These are phyloP conservation scores for Calonectria pseudoturangicola DNA, from an alignment of 2,329 filamentous ascomycete species.

Conservation along the genomic window DNA sequence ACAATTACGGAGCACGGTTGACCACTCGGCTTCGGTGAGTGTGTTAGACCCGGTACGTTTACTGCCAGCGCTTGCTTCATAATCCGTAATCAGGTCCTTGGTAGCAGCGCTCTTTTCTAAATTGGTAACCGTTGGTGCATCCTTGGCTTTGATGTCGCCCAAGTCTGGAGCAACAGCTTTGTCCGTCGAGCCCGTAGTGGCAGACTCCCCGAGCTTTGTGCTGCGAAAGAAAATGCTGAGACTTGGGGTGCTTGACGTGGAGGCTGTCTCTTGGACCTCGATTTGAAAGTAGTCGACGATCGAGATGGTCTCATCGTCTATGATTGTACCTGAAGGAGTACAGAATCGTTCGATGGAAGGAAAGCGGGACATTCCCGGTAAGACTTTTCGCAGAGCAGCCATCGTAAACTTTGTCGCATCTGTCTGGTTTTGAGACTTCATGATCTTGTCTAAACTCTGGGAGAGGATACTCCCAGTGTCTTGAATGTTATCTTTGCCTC, in stretches of 20 bases:
- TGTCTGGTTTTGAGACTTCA: background rate
- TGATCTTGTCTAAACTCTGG: background rate
- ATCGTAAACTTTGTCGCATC: background rate
- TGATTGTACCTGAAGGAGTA: background rate
- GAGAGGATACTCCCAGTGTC: background rate
- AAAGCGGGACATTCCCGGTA: background rate
- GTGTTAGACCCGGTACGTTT: background rate
- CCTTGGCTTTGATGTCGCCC: too few relatives aligned
- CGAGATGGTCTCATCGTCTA: background rate
- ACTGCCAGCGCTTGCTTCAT: background rate
- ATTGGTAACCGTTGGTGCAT: too few relatives aligned
- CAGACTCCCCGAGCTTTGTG: too few relatives aligned
- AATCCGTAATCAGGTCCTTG: background rate
- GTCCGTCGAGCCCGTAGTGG: too few relatives aligned
- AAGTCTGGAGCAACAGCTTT: too few relatives aligned
- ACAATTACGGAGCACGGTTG: background rate
- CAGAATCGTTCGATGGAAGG: background rate
- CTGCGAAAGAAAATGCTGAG: background rate
- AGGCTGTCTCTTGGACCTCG: background rate
- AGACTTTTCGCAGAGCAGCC: background rate
- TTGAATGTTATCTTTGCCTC: background rate
- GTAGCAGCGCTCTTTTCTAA: too few relatives aligned
- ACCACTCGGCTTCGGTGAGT: background rate
- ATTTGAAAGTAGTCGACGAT: background rate
- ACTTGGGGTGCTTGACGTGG: background rate